Evolutionary conservation across 192 early-diverging fungal genomes (phyloP).

Genomic region (Coemansia sp.): DNA sequence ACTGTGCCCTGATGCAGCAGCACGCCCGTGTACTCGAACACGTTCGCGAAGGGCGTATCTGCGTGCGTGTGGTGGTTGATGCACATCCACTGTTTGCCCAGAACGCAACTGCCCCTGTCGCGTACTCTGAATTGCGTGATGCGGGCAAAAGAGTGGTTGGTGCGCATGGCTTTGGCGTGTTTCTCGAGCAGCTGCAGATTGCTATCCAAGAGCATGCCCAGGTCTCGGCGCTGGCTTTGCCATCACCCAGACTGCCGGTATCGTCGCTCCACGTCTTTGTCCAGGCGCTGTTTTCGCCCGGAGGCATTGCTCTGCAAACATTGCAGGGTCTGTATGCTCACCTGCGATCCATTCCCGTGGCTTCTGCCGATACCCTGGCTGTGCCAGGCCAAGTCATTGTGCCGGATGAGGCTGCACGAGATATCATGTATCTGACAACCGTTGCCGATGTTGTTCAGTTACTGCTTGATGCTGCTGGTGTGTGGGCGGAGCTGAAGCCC

Average conservation of each 20-base stretch:
- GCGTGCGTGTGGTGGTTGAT: conserved; percentile 26
- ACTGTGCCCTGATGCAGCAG: conserved; percentile 17
- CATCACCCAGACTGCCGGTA: conserved; percentile 7
- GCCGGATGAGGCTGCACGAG: conserved; percentile 37
- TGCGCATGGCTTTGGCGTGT: conserved; percentile 27
- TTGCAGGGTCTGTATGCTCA: conserved; percentile 22
- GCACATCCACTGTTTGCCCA: conserved; percentile 27
- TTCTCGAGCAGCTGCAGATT: conserved; percentile 17
- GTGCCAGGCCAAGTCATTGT: conserved; percentile 8
- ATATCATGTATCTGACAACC: conserved; percentile 34
- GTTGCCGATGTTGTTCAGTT: conserved; percentile 32
- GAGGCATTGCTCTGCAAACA: conserved; percentile 14
- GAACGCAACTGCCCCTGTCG: background rate
- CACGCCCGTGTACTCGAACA: conserved; percentile 19
- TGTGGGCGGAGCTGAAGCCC: conserved; percentile 23
- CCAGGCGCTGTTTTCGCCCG: conserved; percentile 16
- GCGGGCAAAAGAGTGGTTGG: conserved; percentile 3
- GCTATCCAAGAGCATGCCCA: conserved; percentile 30
- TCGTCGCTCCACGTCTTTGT: conserved; percentile 32
- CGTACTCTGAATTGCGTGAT: conserved; percentile 3
- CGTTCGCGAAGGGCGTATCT: conserved; percentile 35
- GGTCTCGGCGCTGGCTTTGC: conserved; percentile 17
- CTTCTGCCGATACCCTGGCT: background rate
- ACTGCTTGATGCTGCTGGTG: conserved; percentile 20
- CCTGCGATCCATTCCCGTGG: conserved; percentile 26